Evolutionary conservation across 2,329 filamentous ascomycete species (phyloP).

Genomic region (Xylaria hypoxylon): DNA sequence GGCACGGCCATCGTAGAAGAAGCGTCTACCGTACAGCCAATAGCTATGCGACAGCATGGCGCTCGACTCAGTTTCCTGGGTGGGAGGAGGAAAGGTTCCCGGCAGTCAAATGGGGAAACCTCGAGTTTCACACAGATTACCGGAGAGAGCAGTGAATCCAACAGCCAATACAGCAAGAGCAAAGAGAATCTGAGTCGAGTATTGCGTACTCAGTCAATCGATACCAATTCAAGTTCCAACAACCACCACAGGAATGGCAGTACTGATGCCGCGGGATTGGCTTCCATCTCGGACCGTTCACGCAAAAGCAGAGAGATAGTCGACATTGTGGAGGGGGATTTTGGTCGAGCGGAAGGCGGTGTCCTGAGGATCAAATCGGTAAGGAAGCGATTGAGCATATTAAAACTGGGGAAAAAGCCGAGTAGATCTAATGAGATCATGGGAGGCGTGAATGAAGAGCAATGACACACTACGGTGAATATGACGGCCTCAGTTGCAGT

Average conservation of each 20-base stretch:
- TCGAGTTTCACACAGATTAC: conserved; percentile 45
- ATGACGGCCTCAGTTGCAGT: conserved; percentile 2
- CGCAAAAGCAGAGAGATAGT: conserved; percentile 50
- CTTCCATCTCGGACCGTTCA: conserved; percentile 42
- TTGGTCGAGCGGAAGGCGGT: conserved; percentile 52
- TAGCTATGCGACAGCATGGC: conserved; percentile 64
- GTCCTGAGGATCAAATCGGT: conserved; percentile 70
- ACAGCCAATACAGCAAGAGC: conserved; percentile 51
- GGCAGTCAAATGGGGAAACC: conserved; percentile 46
- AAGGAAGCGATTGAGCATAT: conserved; percentile 80
- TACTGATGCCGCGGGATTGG: conserved; percentile 37
- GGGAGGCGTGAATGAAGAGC: conserved; percentile 68
- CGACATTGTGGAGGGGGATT: conserved; percentile 47
- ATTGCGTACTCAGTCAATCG: conserved; percentile 57
- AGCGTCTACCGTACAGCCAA: conserved; percentile 62
- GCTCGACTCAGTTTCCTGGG: conserved; percentile 69
- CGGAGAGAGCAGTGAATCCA: conserved; percentile 48
- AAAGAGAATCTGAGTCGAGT: conserved; percentile 58
- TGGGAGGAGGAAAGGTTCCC: conserved; percentile 61
- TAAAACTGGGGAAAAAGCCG: conserved; percentile 79
- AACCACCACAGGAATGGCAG: conserved; percentile 42
- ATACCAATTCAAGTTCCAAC: conserved; percentile 43
- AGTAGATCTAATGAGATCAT: conserved; percentile 66
- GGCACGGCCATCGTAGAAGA: conserved; percentile 59
- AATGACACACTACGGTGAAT: conserved; percentile 42